A percentile compares a stretch with the other conserved stretches of the same genome.
phyloP scores from a whole-genome alignment of 176 grass and related monocot genomes.

The Themeda triandra region DNA sequence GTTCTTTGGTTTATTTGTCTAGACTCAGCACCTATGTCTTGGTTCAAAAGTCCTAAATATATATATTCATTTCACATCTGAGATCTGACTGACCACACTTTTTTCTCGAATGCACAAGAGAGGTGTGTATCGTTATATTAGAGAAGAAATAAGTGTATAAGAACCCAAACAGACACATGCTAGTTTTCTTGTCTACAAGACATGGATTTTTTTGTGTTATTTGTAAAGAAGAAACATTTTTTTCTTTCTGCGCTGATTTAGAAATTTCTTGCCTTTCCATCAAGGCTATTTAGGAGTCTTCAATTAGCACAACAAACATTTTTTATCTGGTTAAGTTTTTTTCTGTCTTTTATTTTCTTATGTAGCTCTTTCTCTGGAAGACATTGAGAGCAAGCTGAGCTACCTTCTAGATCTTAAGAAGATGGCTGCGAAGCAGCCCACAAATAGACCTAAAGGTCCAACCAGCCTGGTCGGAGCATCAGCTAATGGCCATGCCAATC shows the following conservation, averaged over 20 bases:
- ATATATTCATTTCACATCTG: neutral
- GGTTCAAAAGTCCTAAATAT: neutral
- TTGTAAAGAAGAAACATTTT: neutral
- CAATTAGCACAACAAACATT: neutral
- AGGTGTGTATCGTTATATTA: neutral
- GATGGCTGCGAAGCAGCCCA: neutral
- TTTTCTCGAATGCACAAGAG: neutral
- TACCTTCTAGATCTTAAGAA: conserved; percentile 12
- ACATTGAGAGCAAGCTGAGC: neutral
- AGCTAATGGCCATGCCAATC: neutral
- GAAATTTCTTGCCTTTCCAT: neutral
- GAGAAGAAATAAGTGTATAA: neutral
- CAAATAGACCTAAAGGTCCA: neutral
- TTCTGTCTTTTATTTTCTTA: neutral
- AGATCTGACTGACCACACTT: neutral
- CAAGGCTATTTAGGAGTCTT: neutral
- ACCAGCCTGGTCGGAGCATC: neutral
- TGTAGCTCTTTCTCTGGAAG: neutral
- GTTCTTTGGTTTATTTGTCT: neutral
- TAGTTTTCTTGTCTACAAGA: neutral
- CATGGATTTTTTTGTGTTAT: neutral
- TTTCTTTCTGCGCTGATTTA: neutral
- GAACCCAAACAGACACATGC: too few relatives aligned
- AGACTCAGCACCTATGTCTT: neutral
- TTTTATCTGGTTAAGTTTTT: neutral